Conservation (phyloP, 2,329 filamentous ascomycete genomes). For the Alternaria solani region DNA sequence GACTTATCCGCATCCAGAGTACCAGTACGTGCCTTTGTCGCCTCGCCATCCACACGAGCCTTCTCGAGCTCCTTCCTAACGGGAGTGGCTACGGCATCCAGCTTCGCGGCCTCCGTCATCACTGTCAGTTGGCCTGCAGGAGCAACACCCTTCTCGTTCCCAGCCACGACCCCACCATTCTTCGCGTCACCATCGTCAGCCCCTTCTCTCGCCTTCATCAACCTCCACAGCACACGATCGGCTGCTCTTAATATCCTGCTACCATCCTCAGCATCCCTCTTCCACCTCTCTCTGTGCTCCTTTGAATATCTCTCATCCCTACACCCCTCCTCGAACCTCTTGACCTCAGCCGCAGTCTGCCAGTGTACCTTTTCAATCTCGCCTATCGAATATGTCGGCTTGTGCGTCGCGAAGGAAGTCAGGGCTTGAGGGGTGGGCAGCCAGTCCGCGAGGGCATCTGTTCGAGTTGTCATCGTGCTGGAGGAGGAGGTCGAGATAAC, state of each 20-base stretch:
- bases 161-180: background rate
- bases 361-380: constrained; percentile 29
- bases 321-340: constrained; percentile 27
- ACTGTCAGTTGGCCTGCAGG: background rate
- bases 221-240: constrained; percentile 24
- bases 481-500: background rate
- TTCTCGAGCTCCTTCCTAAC: constrained; percentile 7
- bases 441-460: constrained; percentile 19
- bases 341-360: constrained; percentile 26
- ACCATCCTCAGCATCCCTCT: constrained; percentile 34
- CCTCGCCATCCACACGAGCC: background rate
- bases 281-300: constrained; percentile 27
- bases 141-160: background rate
- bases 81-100: background rate
- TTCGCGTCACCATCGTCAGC: background rate
- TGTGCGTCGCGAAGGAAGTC: constrained; percentile 16
- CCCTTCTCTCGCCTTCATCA: constrained; percentile 9
- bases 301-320: constrained; percentile 7
- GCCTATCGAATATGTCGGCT: constrained; percentile 27
- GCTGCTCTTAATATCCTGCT: constrained; percentile 27
- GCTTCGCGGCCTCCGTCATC: background rate
- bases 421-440: constrained; percentile 10
- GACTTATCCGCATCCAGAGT: constrained; percentile 3
- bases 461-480: background rate
- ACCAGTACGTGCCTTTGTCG: background rate